Conservation (phyloP, 371 early-diverging fungal genomes). For the Sporodiniella umbellata region DNA sequence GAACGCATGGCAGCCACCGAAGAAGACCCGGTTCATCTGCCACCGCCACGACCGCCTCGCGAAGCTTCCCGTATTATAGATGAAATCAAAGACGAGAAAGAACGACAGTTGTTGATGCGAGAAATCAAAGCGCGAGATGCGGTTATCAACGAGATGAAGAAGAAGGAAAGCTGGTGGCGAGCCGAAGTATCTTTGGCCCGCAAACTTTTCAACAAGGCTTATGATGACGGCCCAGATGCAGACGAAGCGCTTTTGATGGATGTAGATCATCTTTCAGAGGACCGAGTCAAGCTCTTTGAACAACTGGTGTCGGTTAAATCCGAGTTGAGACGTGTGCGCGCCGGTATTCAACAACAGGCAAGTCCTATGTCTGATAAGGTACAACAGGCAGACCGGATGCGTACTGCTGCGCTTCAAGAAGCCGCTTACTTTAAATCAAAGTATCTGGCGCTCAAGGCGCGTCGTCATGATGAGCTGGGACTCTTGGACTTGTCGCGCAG, state of each 20-base stretch:
- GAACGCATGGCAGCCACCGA: slow-evolving; percentile 5
- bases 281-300: slow-evolving; percentile 43
- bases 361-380: slow-evolving; percentile 50
- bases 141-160: slow-evolving; percentile 43
- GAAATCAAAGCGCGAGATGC: slow-evolving; percentile 41
- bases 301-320: slow-evolving; percentile 40
- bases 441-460: slow-evolving; percentile 29
- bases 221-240: slow-evolving; percentile 33
- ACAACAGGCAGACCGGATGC: slow-evolving; percentile 50
- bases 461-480: slow-evolving; percentile 33
- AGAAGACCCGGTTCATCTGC: not conserved
- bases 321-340: slow-evolving; percentile 41
- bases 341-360: slow-evolving; percentile 50
- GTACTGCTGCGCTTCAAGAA: slow-evolving; percentile 57
- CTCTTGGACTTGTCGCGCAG: slow-evolving; percentile 43
- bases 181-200: slow-evolving; percentile 47
- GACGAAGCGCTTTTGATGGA: slow-evolving; percentile 35
- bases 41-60: slow-evolving; percentile 4
- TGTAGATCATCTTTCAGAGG: slow-evolving; percentile 25
- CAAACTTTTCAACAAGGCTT: slow-evolving; percentile 18
- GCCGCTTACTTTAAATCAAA: slow-evolving; percentile 61
- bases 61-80: not conserved
- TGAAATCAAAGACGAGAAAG: slow-evolving; percentile 3
- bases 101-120: slow-evolving; percentile 26
- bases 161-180: slow-evolving; percentile 57